These are phyloP conservation scores for Fusarium xylarioides DNA, from an alignment of 2,329 filamentous ascomycete species.

Conservation along the genomic window DNA sequence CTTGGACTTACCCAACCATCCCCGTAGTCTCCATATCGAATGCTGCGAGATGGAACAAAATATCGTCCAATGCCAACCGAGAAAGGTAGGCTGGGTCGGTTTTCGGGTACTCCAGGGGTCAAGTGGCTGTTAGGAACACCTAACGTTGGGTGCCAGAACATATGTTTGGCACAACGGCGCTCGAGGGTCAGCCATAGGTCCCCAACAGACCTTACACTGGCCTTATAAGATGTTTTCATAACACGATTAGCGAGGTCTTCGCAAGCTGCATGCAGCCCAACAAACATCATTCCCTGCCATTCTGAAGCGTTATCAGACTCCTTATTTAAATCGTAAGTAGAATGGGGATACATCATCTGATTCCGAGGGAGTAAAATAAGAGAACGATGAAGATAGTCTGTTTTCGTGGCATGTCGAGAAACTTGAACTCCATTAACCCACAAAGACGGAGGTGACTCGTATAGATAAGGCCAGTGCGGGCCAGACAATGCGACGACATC, in stretches of 20 bases:
- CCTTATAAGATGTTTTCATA: not conserved
- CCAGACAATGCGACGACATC: not conserved
- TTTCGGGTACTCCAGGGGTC: not conserved
- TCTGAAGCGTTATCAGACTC: not conserved
- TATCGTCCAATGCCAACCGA: not conserved
- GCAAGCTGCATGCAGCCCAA: not conserved
- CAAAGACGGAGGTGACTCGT: accelerated
- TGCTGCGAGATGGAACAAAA: not conserved
- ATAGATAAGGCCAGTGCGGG: not conserved
- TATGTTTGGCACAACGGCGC: not conserved
- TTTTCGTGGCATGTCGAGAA: not conserved
- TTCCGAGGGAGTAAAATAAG: not conserved
- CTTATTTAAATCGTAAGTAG: not conserved
- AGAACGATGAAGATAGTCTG: not conserved
- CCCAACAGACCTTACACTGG: not conserved
- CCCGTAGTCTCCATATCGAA: not conserved
- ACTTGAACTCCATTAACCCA: not conserved
- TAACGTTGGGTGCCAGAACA: no score
- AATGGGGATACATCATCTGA: not conserved
- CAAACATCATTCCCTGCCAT: not conserved
- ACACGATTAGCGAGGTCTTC: not conserved
- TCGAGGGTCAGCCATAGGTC: constrained; percentile 6
- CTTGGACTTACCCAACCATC: not conserved
- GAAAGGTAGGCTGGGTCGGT: not conserved
- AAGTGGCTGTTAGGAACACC: not conserved